These are phyloP conservation scores for Yarrowia phangngaensis DNA, from an alignment of 805 yeast species.

Conservation along the genomic window DNA sequence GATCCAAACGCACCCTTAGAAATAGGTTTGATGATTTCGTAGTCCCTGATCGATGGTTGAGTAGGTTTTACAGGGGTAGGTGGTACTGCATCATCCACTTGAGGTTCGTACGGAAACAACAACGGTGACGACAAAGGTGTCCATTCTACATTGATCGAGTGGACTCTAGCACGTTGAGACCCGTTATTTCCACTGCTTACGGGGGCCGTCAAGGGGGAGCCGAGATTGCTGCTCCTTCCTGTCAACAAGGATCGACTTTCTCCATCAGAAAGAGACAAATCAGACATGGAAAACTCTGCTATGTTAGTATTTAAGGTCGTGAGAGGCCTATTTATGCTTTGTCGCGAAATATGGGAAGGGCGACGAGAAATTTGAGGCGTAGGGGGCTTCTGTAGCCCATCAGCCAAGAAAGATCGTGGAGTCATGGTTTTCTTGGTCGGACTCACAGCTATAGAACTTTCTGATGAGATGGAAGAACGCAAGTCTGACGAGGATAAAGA, in stretches of 20 bases:
- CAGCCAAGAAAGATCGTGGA: conserved; percentile 14
- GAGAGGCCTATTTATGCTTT: conserved; percentile 16
- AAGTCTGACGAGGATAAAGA: conserved; percentile 14
- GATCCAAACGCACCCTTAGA: conserved; percentile 98
- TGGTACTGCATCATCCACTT: conserved; percentile 44
- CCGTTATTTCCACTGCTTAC: conserved; percentile 9
- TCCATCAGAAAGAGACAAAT: conserved; percentile 18
- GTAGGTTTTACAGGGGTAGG: conserved; percentile 60
- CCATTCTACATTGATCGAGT: conserved; percentile 45
- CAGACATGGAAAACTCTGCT: conserved; percentile 20
- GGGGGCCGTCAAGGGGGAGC: conserved; percentile 17
- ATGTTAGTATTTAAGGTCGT: conserved; percentile 20
- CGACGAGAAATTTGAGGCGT: conserved; percentile 19
- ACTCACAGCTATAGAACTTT: conserved; percentile 3
- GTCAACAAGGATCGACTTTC: conserved; percentile 11
- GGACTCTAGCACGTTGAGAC: conserved; percentile 12
- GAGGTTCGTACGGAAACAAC: conserved; percentile 47
- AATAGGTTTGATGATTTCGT: conserved; percentile 86
- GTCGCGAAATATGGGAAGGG: conserved; percentile 15
- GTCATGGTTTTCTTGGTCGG: conserved; percentile 23
- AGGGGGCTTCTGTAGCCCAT: conserved; percentile 5
- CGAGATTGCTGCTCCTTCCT: conserved; percentile 11
- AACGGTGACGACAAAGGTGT: conserved; percentile 63
- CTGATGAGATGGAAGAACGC: not conserved
- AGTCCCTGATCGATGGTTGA: conserved; percentile 75